Evolutionary conservation across 2,329 filamentous ascomycete genomes (phyloP).

Genomic region (Camillea tinctor): DNA sequence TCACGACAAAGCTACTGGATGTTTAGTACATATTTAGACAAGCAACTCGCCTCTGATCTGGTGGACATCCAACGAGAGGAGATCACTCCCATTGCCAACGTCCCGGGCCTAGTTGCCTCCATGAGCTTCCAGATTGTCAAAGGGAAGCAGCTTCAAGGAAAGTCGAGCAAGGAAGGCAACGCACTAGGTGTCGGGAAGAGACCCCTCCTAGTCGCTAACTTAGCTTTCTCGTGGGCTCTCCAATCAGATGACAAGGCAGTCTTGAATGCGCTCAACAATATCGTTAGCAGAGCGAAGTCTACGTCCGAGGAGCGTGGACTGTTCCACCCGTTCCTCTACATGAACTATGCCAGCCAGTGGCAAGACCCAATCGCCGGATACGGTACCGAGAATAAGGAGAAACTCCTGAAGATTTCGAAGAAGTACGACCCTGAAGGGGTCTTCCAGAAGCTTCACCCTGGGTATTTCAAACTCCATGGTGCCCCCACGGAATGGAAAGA

Average conservation of each 20-base stretch:
- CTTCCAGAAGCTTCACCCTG: slow-evolving; percentile 37
- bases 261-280: slow-evolving; percentile 24
- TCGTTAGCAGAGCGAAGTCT: slow-evolving; percentile 26
- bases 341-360: slow-evolving; percentile 44
- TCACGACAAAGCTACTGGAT: slow-evolving; percentile 14
- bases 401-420: slow-evolving; percentile 29
- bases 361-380: slow-evolving; percentile 43
- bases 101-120: slow-evolving; percentile 4
- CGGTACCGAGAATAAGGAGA: slow-evolving; percentile 37
- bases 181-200: slow-evolving; percentile 27
- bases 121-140: slow-evolving; percentile 12
- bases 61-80: slow-evolving; percentile 9
- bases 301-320: slow-evolving; percentile 33
- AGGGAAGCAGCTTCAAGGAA: slow-evolving; percentile 6
- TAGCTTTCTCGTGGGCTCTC: slow-evolving; percentile 27
- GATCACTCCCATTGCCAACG: slow-evolving; percentile 3
- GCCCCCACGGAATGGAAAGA: slow-evolving; percentile 1
- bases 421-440: slow-evolving; percentile 39
- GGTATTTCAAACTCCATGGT: slow-evolving; percentile 39
- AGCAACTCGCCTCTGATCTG: slow-evolving; percentile 8
- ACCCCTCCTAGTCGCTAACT: slow-evolving; percentile 18
- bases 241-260: slow-evolving; percentile 35
- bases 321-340: slow-evolving; percentile 40
- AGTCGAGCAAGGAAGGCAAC: slow-evolving; percentile 31
- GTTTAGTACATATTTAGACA: slow-evolving; percentile 9